These are phyloP conservation scores for Coemansia sp. DNA, from an alignment of 192 early-diverging fungal species.

Conservation along the genomic window DNA sequence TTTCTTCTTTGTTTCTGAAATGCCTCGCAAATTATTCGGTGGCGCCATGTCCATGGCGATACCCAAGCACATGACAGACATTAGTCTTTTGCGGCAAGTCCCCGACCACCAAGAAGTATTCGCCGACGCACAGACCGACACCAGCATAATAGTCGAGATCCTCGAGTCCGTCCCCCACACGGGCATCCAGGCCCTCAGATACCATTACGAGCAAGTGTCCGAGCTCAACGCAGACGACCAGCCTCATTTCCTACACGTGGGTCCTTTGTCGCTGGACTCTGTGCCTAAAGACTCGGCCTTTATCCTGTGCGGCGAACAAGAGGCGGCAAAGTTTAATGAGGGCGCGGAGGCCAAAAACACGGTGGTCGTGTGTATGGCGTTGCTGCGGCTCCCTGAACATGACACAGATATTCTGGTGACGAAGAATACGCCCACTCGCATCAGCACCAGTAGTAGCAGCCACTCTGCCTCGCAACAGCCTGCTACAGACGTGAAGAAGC, in stretches of 20 bases:
- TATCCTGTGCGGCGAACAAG: slow-evolving; percentile 65
- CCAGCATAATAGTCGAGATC: slow-evolving; percentile 87
- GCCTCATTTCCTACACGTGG: slow-evolving; percentile 42
- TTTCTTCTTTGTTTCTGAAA: not conserved
- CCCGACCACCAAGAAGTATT: slow-evolving; percentile 96
- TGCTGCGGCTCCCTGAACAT: slow-evolving; percentile 69
- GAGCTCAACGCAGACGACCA: slow-evolving; percentile 68
- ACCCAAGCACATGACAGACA: slow-evolving; percentile 61
- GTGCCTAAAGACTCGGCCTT: slow-evolving; percentile 27
- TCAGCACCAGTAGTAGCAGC: slow-evolving; percentile 55
- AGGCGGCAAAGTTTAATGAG: slow-evolving; percentile 81
- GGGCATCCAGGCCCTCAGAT: slow-evolving; percentile 57
- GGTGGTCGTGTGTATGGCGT: slow-evolving; percentile 69
- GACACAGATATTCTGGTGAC: slow-evolving; percentile 78
- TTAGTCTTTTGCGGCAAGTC: slow-evolving; percentile 76
- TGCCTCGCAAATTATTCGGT: slow-evolving; percentile 62
- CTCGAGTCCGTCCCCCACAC: slow-evolving; percentile 65
- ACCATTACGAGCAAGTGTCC: slow-evolving; percentile 80
- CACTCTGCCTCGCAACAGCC: not conserved
- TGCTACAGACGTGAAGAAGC: not conserved
- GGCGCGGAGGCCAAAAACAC: slow-evolving; percentile 58
- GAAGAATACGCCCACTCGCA: slow-evolving; percentile 66
- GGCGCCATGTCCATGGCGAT: slow-evolving; percentile 67
- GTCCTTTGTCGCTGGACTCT: slow-evolving; percentile 1
- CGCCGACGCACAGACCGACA: slow-evolving; percentile 66